Conservation (phyloP, 2,329 filamentous ascomycete species). For the Aureobasidium namibiae region DNA sequence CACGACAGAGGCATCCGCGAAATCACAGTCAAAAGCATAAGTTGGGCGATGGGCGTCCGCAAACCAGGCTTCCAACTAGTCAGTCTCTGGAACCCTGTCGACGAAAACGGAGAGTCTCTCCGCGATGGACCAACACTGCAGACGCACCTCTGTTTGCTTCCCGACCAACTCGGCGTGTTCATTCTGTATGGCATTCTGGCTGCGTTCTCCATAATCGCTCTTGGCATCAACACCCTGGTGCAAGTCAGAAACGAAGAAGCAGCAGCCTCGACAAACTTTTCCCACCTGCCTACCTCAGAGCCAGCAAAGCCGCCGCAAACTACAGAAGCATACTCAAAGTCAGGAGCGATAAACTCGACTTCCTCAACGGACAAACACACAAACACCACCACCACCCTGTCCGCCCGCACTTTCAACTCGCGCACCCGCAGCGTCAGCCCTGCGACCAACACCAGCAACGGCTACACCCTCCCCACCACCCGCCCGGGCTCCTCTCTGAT, state of each 20-base stretch:
- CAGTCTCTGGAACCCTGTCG: slow-evolving; percentile 87
- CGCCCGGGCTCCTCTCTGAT: slow-evolving; percentile 28
- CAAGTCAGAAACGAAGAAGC: slow-evolving; percentile 18
- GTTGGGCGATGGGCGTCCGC: slow-evolving; percentile 92
- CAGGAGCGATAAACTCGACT: slow-evolving; percentile 24
- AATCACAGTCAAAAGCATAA: slow-evolving; percentile 91
- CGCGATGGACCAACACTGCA: slow-evolving; percentile 57
- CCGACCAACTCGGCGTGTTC: slow-evolving; percentile 79
- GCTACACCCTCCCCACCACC: slow-evolving; percentile 24
- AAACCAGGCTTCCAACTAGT: slow-evolving; percentile 80
- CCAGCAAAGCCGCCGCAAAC: slow-evolving; percentile 5
- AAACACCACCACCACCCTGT: slow-evolving; percentile 18
- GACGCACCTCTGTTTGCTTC: slow-evolving; percentile 82
- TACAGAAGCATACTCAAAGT: slow-evolving; percentile 11
- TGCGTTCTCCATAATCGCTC: slow-evolving; percentile 41
- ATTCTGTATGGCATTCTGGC: slow-evolving; percentile 65
- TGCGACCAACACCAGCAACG: too few relatives aligned
- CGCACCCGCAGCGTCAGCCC: slow-evolving; percentile 33
- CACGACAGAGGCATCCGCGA: slow-evolving; percentile 53
- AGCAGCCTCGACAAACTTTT: slow-evolving; percentile 11
- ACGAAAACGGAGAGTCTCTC: slow-evolving; percentile 34
- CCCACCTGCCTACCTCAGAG: slow-evolving; percentile 25
- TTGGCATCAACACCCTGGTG: slow-evolving; percentile 38
- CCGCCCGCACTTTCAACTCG: slow-evolving; percentile 23
- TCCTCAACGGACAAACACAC: too few relatives aligned